Evolutionary conservation across 2,329 filamentous ascomycete species (phyloP), one percentile per base, ranked within the genome.

Genomic region (Fusarium duplospermum): DNA sequence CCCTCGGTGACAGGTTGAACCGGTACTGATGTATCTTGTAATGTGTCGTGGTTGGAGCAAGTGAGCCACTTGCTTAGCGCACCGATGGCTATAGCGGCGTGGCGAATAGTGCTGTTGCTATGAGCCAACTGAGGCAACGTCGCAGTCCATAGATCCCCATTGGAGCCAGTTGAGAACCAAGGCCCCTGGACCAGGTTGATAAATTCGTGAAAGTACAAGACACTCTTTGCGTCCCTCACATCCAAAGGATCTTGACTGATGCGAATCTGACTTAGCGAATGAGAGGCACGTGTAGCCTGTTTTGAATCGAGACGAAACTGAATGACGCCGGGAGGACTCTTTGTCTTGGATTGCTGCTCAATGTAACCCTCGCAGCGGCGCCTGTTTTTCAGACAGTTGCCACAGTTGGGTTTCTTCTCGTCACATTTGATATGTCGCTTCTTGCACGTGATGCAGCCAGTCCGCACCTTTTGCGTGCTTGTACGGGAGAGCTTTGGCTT

Each of bases 71-170:
- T 67, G 16, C 74, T 78, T 27, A 78, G 27, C 0, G 81, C 81
- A 0, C 81, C 81, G 8, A 82, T 81, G 11, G 71, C 80, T 50
- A 80, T 80, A 2, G 81, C 81, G 2, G 80, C 81, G 45, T 78
- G 74, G 8, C 80, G 80, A 20, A 82, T 76, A 1, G 77, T 72
- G 6, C 24, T 45, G 64, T 78, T 80, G 13, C 58, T 73, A 0
- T 75, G 77, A 24, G 80, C 69, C 24, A 82, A 70, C 47, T 83
- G 81, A 0, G 81, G 81, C 18, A 82, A 29, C 1, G 73, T 80
- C 5, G 79, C 74, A 2, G 60, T 67, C 81, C 81, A 82, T 10
- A 82, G 42, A 14, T 77, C 74, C 20, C 69, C 60, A 8, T 69
- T 74, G 0, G 79, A 80, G 0, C 71, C 73, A 1, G 77, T 77